These are phyloP conservation scores for Prunus armeniaca DNA, from an alignment of 306 rosid genomes.

Conservation along the genomic window DNA sequence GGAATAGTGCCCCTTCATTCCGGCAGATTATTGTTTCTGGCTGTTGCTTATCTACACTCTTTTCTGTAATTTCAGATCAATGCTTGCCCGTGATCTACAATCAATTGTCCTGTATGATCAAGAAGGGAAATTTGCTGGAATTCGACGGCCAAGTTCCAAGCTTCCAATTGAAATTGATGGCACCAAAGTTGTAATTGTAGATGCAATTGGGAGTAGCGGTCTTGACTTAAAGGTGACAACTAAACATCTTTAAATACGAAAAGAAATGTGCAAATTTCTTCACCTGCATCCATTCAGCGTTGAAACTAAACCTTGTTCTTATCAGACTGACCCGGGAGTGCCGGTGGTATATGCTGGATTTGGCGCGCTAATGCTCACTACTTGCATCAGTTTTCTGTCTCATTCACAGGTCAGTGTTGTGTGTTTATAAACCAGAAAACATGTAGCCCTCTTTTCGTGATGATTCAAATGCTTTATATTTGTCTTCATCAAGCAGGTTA, in stretches of 20 bases:
- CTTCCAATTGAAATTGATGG: constrained; percentile 88
- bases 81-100: constrained; percentile 96
- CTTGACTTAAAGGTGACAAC: constrained; percentile 76
- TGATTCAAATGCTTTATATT: neutral
- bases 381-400: constrained; percentile 88
- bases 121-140: constrained; percentile 89
- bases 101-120: constrained; percentile 78
- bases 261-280: neutral
- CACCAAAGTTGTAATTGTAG: constrained; percentile 60
- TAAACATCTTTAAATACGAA: neutral
- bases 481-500: neutral
- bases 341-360: constrained; percentile 95
- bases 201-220: constrained; percentile 95
- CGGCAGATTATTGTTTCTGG: neutral
- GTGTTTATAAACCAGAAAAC: neutral
- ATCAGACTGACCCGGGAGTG: constrained; percentile 92
- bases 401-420: constrained; percentile 44
- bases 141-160: constrained; percentile 79
- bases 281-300: constrained; percentile 10
- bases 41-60: constrained; percentile 5
- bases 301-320: constrained; percentile 22
- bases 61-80: constrained; percentile 58
- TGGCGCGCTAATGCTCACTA: constrained; percentile 96
- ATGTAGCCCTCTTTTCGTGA: constrained; percentile 9
- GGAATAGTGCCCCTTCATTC: neutral